Conservation (phyloP, 2,329 filamentous ascomycete species). For the Allantophomopsis lycopodina region DNA sequence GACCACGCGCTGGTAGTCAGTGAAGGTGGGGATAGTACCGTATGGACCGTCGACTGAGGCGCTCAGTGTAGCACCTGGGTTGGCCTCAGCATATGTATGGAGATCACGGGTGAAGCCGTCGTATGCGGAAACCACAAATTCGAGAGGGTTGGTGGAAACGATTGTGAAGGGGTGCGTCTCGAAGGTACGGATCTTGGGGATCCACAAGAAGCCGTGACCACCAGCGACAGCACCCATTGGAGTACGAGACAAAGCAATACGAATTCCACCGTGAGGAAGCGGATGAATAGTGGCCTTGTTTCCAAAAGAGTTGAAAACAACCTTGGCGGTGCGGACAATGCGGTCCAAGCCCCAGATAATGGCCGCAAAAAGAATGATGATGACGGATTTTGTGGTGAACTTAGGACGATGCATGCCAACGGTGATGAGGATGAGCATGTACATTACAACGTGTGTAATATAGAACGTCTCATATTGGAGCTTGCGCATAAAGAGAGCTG, state of each 20-base stretch:
- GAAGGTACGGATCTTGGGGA: conserved; percentile 38
- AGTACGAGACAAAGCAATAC: conserved; percentile 37
- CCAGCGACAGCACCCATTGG: conserved; percentile 30
- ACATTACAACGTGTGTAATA: conserved; percentile 34
- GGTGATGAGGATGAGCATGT: conserved; percentile 31
- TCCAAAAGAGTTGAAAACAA: conserved; percentile 30
- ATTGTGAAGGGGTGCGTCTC: conserved; percentile 55
- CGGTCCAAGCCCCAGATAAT: conserved; percentile 37
- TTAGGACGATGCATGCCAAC: conserved; percentile 37
- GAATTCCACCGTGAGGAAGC: conserved; percentile 37
- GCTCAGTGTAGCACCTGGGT: conserved; percentile 32
- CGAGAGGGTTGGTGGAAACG: conserved; percentile 27
- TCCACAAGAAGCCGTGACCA: conserved; percentile 51
- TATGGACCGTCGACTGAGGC: conserved; percentile 46
- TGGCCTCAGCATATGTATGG: conserved; percentile 32
- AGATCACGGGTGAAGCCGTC: conserved; percentile 45
- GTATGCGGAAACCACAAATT: conserved; percentile 43
- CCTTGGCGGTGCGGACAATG: conserved; percentile 28
- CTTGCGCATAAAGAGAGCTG: conserved; percentile 26
- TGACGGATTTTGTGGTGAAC: conserved; percentile 23
- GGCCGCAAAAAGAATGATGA: conserved; percentile 26
- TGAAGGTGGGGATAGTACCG: conserved; percentile 36
- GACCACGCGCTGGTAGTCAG: conserved; percentile 39
- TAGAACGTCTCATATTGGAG: conserved; percentile 42
- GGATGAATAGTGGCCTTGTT: conserved; percentile 38